phyloP scores from a whole-genome alignment of 192 early-diverging fungal species.

The Coemansia sp. region DNA sequence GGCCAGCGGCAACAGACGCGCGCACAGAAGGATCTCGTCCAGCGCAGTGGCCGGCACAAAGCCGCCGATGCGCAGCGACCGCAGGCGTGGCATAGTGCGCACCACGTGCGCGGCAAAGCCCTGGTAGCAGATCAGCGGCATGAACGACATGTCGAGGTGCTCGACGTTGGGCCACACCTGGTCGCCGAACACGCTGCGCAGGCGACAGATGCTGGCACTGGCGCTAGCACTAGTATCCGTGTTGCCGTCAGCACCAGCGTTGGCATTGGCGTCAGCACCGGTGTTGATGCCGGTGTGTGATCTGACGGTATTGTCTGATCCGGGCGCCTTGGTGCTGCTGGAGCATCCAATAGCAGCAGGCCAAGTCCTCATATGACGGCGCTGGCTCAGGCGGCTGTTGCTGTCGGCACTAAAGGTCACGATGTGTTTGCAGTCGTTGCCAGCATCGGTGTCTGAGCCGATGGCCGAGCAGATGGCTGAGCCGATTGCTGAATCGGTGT shows the following conservation, averaged over 20 bases:
- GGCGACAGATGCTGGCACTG: slow-evolving; percentile 1
- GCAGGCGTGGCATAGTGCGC: slow-evolving; percentile 25
- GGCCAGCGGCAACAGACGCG: slow-evolving; percentile 11
- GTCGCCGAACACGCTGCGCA: slow-evolving; percentile 27
- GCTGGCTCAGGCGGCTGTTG: slow-evolving; percentile 14
- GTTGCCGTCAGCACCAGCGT: too few relatives aligned
- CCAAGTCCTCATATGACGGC: too few relatives aligned
- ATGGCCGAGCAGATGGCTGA: not conserved
- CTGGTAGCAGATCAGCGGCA: slow-evolving; percentile 42
- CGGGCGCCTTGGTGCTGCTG: too few relatives aligned
- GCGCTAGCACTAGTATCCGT: not conserved
- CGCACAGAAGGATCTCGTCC: slow-evolving; percentile 15
- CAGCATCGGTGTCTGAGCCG: not conserved
- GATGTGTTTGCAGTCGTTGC: not conserved
- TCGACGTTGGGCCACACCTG: slow-evolving; percentile 23
- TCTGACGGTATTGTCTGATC: too few relatives aligned
- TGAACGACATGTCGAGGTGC: slow-evolving; percentile 38
- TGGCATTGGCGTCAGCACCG: not conserved
- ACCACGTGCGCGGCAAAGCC: slow-evolving; percentile 21
- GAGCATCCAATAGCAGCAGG: too few relatives aligned
- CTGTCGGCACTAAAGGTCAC: slow-evolving; percentile 14
- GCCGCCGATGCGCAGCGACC: slow-evolving; percentile 28
- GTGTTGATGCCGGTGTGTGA: not conserved
- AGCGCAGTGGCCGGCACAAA: slow-evolving; percentile 30
- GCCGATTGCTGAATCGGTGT: not conserved